Evolutionary conservation across 1,139 yeast genomes (phyloP).

Genomic region (Geotrichum armillariae): DNA sequence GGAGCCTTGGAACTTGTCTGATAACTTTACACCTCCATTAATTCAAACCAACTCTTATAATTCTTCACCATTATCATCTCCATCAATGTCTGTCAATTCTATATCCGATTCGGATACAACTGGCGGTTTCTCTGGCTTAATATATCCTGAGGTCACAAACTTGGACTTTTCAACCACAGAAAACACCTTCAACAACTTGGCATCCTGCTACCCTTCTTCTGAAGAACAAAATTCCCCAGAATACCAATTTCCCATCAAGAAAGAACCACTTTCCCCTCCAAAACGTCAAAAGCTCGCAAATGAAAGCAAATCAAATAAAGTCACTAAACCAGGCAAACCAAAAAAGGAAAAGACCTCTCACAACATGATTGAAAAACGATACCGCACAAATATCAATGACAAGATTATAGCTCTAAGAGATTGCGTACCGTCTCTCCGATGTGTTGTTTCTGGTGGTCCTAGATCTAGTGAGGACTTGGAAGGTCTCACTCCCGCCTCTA

Average conservation of each 20-base stretch:
- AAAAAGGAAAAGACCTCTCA: constrained; percentile 63
- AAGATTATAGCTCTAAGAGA: constrained; percentile 70
- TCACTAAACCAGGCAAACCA: constrained; percentile 39
- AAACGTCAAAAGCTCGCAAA: constrained; percentile 16
- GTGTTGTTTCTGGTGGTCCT: constrained; percentile 35
- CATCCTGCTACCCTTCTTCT: constrained; percentile 12
- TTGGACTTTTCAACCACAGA: not conserved
- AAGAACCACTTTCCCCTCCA: not conserved
- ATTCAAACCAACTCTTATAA: constrained; percentile 4
- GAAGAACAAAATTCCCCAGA: constrained; percentile 21
- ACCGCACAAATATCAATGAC: constrained; percentile 73
- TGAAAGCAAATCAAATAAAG: constrained; percentile 23
- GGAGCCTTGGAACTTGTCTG: constrained; percentile 17
- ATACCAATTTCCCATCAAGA: constrained; percentile 14
- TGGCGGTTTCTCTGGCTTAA: constrained; percentile 6
- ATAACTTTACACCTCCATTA: constrained; percentile 2
- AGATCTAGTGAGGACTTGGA: constrained; percentile 55
- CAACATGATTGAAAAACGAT: constrained; percentile 77
- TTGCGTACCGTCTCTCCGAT: constrained; percentile 64
- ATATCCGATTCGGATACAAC: constrained; percentile 19
- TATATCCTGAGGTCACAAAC: not conserved
- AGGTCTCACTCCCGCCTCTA: constrained; percentile 84
- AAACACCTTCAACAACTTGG: not conserved
- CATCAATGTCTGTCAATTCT: constrained; percentile 20
- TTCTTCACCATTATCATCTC: constrained; percentile 18